Conservation (phyloP, 768 basidiomycete genomes). For the Multifurca ochricompacta region DNA sequence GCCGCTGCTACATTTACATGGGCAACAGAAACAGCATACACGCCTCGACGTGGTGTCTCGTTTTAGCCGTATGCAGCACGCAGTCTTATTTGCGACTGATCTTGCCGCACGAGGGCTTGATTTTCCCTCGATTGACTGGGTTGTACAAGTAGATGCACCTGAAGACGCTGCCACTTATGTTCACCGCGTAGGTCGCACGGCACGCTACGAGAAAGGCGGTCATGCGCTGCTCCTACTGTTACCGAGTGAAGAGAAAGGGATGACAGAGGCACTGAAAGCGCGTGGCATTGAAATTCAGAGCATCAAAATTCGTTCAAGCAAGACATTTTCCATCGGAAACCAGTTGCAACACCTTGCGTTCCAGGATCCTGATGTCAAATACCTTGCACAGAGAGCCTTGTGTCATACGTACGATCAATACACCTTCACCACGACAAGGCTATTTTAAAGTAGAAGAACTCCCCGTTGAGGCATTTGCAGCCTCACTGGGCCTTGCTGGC, state of each 20-base stretch:
- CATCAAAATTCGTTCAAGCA: slow-evolving; percentile 85
- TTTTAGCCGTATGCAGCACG: slow-evolving; percentile 75
- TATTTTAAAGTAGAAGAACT: slow-evolving; percentile 77
- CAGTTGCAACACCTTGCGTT: slow-evolving; percentile 91
- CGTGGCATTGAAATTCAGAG: slow-evolving; percentile 66
- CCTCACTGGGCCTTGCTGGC: slow-evolving; percentile 87
- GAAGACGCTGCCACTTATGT: slow-evolving; percentile 98
- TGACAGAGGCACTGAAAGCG: slow-evolving; percentile 59
- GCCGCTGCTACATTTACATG: slow-evolving; percentile 88
- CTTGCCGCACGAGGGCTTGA: slow-evolving; percentile 94
- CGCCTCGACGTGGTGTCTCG: slow-evolving; percentile 76
- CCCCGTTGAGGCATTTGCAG: slow-evolving; percentile 78
- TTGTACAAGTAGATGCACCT: slow-evolving; percentile 89
- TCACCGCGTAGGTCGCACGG: slow-evolving; percentile 93
- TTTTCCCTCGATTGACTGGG: slow-evolving; percentile 96
- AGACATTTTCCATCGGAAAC: slow-evolving; percentile 75
- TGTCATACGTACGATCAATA: slow-evolving; percentile 90
- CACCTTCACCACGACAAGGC: slow-evolving; percentile 91
- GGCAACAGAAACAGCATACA: slow-evolving; percentile 93
- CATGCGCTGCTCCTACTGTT: slow-evolving; percentile 75
- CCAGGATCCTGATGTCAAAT: slow-evolving; percentile 94
- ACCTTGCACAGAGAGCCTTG: slow-evolving; percentile 93
- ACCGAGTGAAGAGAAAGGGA: slow-evolving; percentile 92
- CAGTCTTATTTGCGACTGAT: slow-evolving; percentile 90
- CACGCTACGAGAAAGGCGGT: slow-evolving; percentile 86